Percentiles rank a stretch among this genome's conserved stretches.
These are phyloP conservation scores for Ganoderma sinense DNA, from an alignment of 1,284 basidiomycete species.

Conservation along the genomic window DNA sequence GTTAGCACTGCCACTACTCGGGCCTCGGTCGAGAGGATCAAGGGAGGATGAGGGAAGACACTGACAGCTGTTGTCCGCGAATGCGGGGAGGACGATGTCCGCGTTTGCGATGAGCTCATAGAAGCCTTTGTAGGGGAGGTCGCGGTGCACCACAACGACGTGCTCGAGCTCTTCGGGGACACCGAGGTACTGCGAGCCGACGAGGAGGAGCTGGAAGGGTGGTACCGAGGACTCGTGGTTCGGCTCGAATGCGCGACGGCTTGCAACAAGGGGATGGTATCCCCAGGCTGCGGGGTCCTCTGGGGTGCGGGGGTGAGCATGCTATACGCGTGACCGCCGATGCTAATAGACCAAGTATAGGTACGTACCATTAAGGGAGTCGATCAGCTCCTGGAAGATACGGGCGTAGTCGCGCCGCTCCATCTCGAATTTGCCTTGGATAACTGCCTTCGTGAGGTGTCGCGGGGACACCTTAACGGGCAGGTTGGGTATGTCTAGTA, in stretches of 20 bases:
- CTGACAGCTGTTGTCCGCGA: conserved; percentile 37
- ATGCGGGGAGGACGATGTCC: conserved; percentile 49
- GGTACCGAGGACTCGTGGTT: conserved; percentile 34
- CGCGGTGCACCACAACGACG: conserved; percentile 41
- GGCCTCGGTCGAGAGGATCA: neutral
- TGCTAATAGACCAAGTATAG: neutral
- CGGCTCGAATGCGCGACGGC: conserved; percentile 37
- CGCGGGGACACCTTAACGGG: conserved; percentile 30
- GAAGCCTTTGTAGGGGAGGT: conserved; percentile 43
- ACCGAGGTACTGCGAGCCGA: conserved; percentile 44
- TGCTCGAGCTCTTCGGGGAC: conserved; percentile 44
- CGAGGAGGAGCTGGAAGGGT: conserved; percentile 44
- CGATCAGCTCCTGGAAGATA: conserved; percentile 44
- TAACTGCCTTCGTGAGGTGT: conserved; percentile 44
- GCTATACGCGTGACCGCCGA: neutral
- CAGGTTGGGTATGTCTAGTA: conserved; percentile 42
- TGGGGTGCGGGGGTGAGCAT: conserved; percentile 19
- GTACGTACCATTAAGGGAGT: conserved; percentile 37
- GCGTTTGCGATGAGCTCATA: conserved; percentile 44
- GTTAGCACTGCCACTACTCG: neutral
- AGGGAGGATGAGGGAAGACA: neutral
- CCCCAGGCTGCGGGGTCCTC: conserved; percentile 46
- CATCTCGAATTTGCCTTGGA: conserved; percentile 45
- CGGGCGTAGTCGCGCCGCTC: conserved; percentile 43
- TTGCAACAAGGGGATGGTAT: conserved; percentile 41